Percentiles rank a stretch among this genome's conserved stretches.
Conservation (phyloP, 2,329 filamentous ascomycete species). For the Bipolaris zeicola region DNA sequence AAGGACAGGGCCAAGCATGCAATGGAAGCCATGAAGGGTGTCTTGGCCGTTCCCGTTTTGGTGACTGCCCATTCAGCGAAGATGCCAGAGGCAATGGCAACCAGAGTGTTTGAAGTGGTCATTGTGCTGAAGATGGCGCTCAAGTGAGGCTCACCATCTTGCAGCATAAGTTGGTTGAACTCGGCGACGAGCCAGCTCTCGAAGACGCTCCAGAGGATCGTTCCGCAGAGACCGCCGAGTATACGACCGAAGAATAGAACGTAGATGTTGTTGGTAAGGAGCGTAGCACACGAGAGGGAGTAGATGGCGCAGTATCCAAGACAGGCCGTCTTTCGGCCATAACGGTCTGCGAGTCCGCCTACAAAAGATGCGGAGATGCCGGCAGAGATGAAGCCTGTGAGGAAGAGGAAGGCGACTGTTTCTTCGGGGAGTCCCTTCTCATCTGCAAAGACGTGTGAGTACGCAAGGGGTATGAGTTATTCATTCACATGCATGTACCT, state of each 20-base stretch:
- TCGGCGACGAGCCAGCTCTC: slow-evolving; percentile 68
- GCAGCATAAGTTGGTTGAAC: slow-evolving; percentile 56
- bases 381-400: slow-evolving; percentile 56
- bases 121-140: slow-evolving; percentile 62
- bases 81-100: slow-evolving; percentile 61
- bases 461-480: not conserved
- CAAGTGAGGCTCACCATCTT: slow-evolving; percentile 53
- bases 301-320: slow-evolving; percentile 62
- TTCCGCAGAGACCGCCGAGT: slow-evolving; percentile 62
- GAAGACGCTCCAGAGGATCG: slow-evolving; percentile 63
- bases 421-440: slow-evolving; percentile 55
- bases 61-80: slow-evolving; percentile 59
- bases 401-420: slow-evolving; percentile 48
- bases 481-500: slow-evolving; percentile 26
- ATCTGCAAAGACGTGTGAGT: slow-evolving; percentile 33
- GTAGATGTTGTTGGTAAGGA: slow-evolving; percentile 54
- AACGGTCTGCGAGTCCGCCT: slow-evolving; percentile 57
- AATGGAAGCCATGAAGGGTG: slow-evolving; percentile 58
- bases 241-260: slow-evolving; percentile 60
- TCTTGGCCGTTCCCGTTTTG: slow-evolving; percentile 55
- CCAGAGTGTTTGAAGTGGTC: slow-evolving; percentile 51
- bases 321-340: slow-evolving; percentile 60
- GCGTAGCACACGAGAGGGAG: slow-evolving; percentile 59
- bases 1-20: slow-evolving; percentile 53
- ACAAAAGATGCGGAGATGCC: slow-evolving; percentile 57